Evolutionary conservation across 495 filamentous ascomycete species (phyloP).

Genomic region (Aspergillus carlsbadensis): DNA sequence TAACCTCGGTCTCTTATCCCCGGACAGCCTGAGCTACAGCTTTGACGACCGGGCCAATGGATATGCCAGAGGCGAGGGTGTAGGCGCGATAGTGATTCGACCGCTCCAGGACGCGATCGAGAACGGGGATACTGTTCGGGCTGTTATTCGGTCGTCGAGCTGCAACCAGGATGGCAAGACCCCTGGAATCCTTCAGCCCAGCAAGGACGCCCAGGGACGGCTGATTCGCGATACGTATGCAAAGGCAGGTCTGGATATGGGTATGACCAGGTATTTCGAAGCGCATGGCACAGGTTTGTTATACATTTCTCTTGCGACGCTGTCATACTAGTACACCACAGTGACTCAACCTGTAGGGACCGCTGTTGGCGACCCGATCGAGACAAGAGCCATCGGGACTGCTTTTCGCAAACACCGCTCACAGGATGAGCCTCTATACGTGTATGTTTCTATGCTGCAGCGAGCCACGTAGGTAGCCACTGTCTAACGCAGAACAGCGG

Average conservation of each 20-base stretch:
- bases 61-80: constrained; percentile 33
- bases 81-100: constrained; percentile 31
- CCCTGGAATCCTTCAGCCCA: constrained; percentile 32
- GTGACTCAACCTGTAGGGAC: neutral
- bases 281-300: constrained; percentile 22
- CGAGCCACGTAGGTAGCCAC: neutral
- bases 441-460: constrained; percentile 28
- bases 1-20: constrained; percentile 4
- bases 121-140: constrained; percentile 33
- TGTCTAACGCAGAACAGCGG: neutral
- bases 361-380: constrained; percentile 2
- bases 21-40: constrained; percentile 27
- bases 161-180: constrained; percentile 40
- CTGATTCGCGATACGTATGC: constrained; percentile 28
- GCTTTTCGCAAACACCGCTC: constrained; percentile 12
- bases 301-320: too few relatives aligned
- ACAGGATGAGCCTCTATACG: constrained; percentile 50
- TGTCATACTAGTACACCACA: too few relatives aligned
- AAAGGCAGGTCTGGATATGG: constrained; percentile 17
- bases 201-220: constrained; percentile 26
- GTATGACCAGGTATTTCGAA: constrained; percentile 32
- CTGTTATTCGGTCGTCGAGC: constrained; percentile 29
- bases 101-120: constrained; percentile 24
- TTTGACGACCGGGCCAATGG: constrained; percentile 36
- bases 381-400: neutral